A percentile compares a stretch with the other conserved stretches of the same genome.
These are phyloP conservation scores for Globisporangium cylindrosporum DNA, from an alignment of 352 stramenopile genomes.

Conservation along the genomic window DNA sequence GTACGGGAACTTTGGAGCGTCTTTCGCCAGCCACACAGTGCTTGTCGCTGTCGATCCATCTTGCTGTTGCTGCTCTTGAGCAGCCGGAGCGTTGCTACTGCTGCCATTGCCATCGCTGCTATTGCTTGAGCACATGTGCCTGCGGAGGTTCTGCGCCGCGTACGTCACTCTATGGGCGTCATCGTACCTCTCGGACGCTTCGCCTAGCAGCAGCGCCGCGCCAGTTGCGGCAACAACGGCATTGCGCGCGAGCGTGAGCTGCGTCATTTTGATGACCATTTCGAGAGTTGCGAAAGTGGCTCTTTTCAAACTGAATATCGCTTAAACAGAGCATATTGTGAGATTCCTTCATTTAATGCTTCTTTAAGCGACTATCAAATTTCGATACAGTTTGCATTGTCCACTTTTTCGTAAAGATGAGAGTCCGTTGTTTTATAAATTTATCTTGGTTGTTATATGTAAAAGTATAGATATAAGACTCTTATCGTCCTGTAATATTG, in stretches of 20 bases:
- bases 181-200: constrained; percentile 43
- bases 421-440: too few species aligned
- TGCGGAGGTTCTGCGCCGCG: constrained; percentile 38
- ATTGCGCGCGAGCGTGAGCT: constrained; percentile 22
- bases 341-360: not conserved
- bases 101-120: constrained; percentile 4
- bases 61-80: constrained; percentile 2
- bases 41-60: not conserved
- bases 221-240: constrained; percentile 20
- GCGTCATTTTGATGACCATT: constrained; percentile 2
- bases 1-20: constrained; percentile 64
- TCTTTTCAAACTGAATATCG: constrained; percentile 5
- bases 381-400: too few species aligned
- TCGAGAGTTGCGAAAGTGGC: constrained; percentile 7
- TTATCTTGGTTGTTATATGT: too few species aligned
- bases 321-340: not conserved
- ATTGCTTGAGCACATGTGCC: not conserved
- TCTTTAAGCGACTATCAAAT: not conserved
- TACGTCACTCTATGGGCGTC: constrained; percentile 30
- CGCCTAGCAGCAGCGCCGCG: constrained; percentile 28
- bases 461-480: too few species aligned
- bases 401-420: too few species aligned
- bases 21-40: constrained; percentile 42
- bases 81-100: not conserved
- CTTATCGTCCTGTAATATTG: too few species aligned